These are phyloP conservation scores for Geranium brycei DNA, from an alignment of 345 rosid species.

Conservation along the genomic window DNA sequence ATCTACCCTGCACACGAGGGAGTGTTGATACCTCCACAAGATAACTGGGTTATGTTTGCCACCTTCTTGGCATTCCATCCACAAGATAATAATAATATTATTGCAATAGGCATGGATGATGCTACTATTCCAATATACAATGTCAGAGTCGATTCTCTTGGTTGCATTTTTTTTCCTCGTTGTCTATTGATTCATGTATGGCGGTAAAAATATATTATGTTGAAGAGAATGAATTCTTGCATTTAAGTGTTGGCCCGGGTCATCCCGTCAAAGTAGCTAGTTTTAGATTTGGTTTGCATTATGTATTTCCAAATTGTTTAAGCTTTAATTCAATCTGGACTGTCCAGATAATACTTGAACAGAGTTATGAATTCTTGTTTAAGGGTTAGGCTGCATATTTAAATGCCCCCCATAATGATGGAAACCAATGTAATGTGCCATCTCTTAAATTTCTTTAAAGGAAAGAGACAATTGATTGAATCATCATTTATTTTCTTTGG, in stretches of 20 bases:
- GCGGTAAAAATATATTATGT: too few relatives aligned
- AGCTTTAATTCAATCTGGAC: too few relatives aligned
- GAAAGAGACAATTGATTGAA: too few relatives aligned
- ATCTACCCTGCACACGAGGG: too few relatives aligned
- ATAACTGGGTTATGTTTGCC: too few relatives aligned
- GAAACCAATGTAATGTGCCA: too few relatives aligned
- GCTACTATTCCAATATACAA: conserved; percentile 71
- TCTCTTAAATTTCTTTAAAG: too few relatives aligned
- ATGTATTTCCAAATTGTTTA: not conserved
- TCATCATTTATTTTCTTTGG: not conserved
- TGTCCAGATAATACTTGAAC: not conserved
- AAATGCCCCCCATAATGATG: too few relatives aligned
- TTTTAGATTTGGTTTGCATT: not conserved
- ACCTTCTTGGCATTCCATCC: conserved; percentile 79
- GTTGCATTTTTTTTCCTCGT: not conserved
- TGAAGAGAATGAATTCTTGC: not conserved
- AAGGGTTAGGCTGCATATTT: too few relatives aligned
- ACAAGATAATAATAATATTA: conserved; percentile 56
- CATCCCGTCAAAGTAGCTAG: not conserved
- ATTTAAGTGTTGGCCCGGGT: too few relatives aligned
- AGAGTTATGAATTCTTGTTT: not conserved
- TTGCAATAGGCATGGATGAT: conserved; percentile 87
- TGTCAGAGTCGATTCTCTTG: conserved; percentile 41
- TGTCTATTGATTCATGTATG: not conserved
- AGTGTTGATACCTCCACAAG: too few relatives aligned